Evolutionary conservation across 2,329 filamentous ascomycete genomes (phyloP).

Genomic region (Colletotrichum sp.): DNA sequence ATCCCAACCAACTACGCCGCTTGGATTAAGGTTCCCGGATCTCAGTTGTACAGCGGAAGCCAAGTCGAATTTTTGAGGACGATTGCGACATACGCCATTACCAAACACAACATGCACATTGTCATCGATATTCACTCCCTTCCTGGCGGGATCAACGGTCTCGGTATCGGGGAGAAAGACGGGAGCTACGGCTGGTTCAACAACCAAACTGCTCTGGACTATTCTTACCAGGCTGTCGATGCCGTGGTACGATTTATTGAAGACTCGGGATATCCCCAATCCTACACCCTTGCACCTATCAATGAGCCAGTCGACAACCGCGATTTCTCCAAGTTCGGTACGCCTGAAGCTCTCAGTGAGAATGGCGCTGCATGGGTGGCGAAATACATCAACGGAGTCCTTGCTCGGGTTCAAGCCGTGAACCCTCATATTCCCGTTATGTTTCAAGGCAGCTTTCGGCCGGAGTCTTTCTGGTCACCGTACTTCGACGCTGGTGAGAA

Average conservation of each 20-base stretch:
- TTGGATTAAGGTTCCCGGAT: background rate
- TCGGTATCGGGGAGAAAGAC: background rate
- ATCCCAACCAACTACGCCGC: slow-evolving; percentile 1
- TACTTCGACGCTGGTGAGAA: background rate
- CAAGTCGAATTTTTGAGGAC: background rate
- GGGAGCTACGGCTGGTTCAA: background rate
- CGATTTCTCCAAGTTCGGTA: background rate
- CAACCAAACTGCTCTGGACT: background rate
- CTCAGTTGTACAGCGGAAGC: background rate
- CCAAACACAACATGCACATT: background rate
- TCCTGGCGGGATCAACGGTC: background rate
- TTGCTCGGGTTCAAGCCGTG: background rate
- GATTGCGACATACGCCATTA: background rate
- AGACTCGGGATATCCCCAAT: background rate
- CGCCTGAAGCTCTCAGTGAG: background rate
- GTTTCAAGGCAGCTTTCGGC: background rate
- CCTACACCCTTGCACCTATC: background rate
- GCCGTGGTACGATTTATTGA: background rate
- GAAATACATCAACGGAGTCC: background rate
- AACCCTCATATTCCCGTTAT: background rate
- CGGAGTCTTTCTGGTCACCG: background rate
- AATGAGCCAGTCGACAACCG: slow-evolving; percentile 4
- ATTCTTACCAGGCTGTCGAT: background rate
- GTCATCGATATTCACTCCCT: background rate
- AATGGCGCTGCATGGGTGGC: background rate